phyloP scores from a whole-genome alignment of 495 filamentous ascomycete genomes.

The Penicillium arizonense region DNA sequence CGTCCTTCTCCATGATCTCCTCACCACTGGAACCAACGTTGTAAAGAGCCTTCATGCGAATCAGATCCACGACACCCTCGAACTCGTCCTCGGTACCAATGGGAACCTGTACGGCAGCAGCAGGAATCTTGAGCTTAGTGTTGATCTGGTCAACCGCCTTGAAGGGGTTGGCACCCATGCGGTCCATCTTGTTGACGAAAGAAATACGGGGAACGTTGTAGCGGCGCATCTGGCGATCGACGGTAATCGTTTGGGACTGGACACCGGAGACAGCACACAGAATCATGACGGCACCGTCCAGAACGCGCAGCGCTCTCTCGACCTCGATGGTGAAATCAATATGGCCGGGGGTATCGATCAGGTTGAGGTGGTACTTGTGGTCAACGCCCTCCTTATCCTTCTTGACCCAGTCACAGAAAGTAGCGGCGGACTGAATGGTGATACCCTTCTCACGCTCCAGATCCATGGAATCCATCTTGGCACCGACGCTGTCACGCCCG shows the following conservation, averaged over 20 bases:
- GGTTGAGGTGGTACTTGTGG: constrained; percentile 92
- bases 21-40: constrained; percentile 81
- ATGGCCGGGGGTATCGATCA: constrained; percentile 98
- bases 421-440: constrained; percentile 97
- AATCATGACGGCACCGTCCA: constrained; percentile 98
- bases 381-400: constrained; percentile 68
- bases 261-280: constrained; percentile 97
- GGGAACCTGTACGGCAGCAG: constrained; percentile 92
- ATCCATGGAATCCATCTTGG: constrained; percentile 99
- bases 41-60: constrained; percentile 90
- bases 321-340: constrained; percentile 99
- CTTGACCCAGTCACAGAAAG: constrained; percentile 97
- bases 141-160: constrained; percentile 98
- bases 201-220: constrained; percentile 95
- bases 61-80: constrained; percentile 89
- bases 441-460: constrained; percentile 97
- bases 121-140: constrained; percentile 85
- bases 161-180: constrained; percentile 98
- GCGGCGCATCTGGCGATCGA: constrained; percentile 96
- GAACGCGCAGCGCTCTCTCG: constrained; percentile 89
- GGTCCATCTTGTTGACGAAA: constrained; percentile 99
- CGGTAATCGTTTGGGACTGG: constrained; percentile 96
- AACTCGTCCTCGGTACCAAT: constrained; percentile 93
- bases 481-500: constrained; percentile 91
- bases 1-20: constrained; percentile 67